Evolutionary conservation across 148 eudicot genomes (phyloP).

Genomic region (Camellia granthamiana): DNA sequence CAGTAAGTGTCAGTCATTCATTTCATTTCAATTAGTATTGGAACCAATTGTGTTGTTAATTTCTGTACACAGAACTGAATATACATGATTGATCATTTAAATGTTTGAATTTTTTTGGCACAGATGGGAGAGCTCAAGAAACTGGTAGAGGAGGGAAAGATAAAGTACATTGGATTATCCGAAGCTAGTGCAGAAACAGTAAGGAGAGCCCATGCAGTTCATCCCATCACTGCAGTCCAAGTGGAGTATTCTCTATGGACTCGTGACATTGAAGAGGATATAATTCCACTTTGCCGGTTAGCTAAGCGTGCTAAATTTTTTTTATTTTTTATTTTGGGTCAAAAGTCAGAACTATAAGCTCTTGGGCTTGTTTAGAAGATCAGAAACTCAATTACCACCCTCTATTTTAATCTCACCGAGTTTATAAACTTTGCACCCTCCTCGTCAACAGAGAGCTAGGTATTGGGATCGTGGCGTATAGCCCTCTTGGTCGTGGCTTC

Average conservation of each 20-base stretch:
- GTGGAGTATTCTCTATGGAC: constrained; percentile 30
- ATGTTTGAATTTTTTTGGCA: not conserved
- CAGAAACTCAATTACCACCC: not conserved
- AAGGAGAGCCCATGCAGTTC: constrained; percentile 50
- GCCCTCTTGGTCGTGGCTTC: constrained; percentile 31
- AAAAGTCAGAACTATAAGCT: too few species aligned
- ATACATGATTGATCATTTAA: not conserved
- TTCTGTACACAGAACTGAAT: too few species aligned
- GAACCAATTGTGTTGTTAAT: not conserved
- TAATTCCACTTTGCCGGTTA: constrained; percentile 25
- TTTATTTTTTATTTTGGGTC: not conserved
- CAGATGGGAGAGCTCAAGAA: constrained; percentile 58
- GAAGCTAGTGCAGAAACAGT: constrained; percentile 48
- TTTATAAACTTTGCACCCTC: not conserved
- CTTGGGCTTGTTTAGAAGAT: not conserved
- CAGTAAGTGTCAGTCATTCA: constrained; percentile 21
- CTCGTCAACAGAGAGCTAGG: constrained; percentile 17
- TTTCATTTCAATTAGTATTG: too few species aligned
- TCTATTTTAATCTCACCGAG: not conserved
- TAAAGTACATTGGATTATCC: constrained; percentile 49
- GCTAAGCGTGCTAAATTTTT: not conserved
- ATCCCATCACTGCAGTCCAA: constrained; percentile 46
- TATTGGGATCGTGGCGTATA: constrained; percentile 27
- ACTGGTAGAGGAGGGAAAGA: constrained; percentile 59
- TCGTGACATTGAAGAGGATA: constrained; percentile 28